Conservation (phyloP, 345 rosid genomes). For the Trapa incisa region DNA sequence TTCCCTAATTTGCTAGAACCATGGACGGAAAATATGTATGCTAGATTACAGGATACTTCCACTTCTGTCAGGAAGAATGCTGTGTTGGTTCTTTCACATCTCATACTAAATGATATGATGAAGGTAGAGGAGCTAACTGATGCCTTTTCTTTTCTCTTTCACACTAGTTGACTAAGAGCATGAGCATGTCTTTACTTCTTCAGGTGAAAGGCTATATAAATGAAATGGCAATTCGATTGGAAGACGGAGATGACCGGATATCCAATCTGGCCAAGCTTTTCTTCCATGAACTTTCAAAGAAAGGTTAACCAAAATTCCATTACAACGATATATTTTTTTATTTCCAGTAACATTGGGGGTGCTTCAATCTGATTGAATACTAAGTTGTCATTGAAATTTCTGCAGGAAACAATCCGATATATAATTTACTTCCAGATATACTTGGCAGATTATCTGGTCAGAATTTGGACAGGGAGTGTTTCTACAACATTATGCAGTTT, state of each 20-base stretch:
- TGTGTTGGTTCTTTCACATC: conserved; percentile 94
- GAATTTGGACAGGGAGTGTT: conserved; percentile 57
- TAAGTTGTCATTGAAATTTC: conserved; percentile 6
- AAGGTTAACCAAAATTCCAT: conserved; percentile 37
- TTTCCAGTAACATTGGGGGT: conserved; percentile 3
- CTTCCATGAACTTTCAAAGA: conserved; percentile 86
- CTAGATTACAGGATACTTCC: conserved; percentile 61
- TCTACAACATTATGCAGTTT: conserved; percentile 91
- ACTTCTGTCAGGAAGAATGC: conserved; percentile 90
- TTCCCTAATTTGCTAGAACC: conserved; percentile 93
- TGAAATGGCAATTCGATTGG: conserved; percentile 84
- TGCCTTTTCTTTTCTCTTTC: conserved; percentile 6
- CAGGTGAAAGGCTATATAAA: conserved; percentile 93
- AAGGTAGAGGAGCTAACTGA: conserved; percentile 36
- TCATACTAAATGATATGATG: conserved; percentile 99
- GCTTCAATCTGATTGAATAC: background rate
- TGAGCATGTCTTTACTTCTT: conserved; percentile 15
- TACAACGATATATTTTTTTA: background rate
- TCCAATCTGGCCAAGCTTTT: conserved; percentile 84
- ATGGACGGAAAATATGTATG: conserved; percentile 95
- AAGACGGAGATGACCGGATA: conserved; percentile 82
- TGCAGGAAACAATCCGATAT: conserved; percentile 91
- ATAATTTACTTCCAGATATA: conserved; percentile 92
- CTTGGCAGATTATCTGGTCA: conserved; percentile 73
- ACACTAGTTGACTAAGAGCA: background rate